phyloP scores from a whole-genome alignment of 805 yeast genomes.

The Candida ovalis region DNA sequence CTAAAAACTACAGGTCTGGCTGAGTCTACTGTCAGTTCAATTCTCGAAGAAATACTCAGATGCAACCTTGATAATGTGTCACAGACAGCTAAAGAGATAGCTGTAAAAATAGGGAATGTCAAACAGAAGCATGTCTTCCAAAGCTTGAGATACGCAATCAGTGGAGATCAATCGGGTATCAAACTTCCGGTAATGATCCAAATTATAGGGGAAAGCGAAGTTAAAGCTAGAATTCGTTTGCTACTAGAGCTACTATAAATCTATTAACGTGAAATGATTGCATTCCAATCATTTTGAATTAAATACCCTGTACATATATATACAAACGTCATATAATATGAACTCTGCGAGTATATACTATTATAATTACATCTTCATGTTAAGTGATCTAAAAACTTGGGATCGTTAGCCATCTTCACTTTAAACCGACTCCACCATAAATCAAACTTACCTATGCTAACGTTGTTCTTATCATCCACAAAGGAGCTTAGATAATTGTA shows the following conservation, averaged over 20 bases:
- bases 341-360: not conserved
- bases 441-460: constrained; percentile 82
- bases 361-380: constrained; percentile 15
- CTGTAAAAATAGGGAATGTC: not conserved
- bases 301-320: not conserved
- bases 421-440: constrained; percentile 95
- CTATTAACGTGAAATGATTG: not conserved
- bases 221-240: constrained; percentile 21
- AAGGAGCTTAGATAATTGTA: constrained; percentile 90
- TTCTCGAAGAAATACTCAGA: constrained; percentile 9
- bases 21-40: not conserved
- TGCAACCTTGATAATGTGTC: constrained; percentile 7
- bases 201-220: constrained; percentile 46
- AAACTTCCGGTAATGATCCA: constrained; percentile 55
- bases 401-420: constrained; percentile 70
- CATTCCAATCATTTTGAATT: not conserved
- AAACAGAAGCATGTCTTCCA: constrained; percentile 44
- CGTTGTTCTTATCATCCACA: constrained; percentile 73
- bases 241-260: not conserved
- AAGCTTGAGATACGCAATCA: constrained; percentile 60
- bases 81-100: not conserved
- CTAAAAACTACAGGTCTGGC: constrained; percentile 16
- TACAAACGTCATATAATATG: too few species aligned
- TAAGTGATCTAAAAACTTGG: constrained; percentile 64
- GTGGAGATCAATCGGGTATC: constrained; percentile 69